phyloP scores from a whole-genome alignment of 805 yeast species.

The Candida ponderosae region DNA sequence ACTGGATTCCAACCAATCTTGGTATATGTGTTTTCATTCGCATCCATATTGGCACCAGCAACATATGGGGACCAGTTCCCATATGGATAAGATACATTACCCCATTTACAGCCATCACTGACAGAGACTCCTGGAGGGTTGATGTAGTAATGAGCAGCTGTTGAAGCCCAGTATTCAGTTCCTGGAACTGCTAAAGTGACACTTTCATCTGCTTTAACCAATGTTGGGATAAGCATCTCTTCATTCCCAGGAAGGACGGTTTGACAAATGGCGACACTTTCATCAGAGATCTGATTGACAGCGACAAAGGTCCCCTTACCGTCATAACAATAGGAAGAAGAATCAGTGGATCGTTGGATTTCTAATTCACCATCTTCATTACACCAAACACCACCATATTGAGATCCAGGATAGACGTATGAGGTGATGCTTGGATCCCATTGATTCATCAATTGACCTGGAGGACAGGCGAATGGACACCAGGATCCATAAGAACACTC shows the following conservation, averaged over 20 bases:
- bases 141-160: slow-evolving; percentile 82
- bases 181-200: slow-evolving; percentile 76
- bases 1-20: slow-evolving; percentile 91
- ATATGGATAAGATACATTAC: slow-evolving; percentile 51
- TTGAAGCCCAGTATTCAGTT: slow-evolving; percentile 73
- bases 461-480: slow-evolving; percentile 90
- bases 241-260: slow-evolving; percentile 92
- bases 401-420: slow-evolving; percentile 70
- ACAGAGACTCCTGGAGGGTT: slow-evolving; percentile 78
- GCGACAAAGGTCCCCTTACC: slow-evolving; percentile 72
- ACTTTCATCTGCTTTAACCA: slow-evolving; percentile 40
- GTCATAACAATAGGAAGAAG: slow-evolving; percentile 51
- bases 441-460: slow-evolving; percentile 82
- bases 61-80: slow-evolving; percentile 96
- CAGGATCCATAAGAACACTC: slow-evolving; percentile 66
- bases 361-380: slow-evolving; percentile 59
- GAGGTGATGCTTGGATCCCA: slow-evolving; percentile 77
- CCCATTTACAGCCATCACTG: slow-evolving; percentile 82
- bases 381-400: slow-evolving; percentile 80
- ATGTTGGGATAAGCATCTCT: slow-evolving; percentile 87
- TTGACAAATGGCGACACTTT: slow-evolving; percentile 77
- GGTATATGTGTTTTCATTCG: slow-evolving; percentile 60
- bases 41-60: slow-evolving; percentile 83
- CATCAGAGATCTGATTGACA: slow-evolving; percentile 48
- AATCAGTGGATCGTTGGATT: slow-evolving; percentile 48